Percentiles rank a stretch among this genome's conserved stretches.
Evolutionary conservation across 768 basidiomycete genomes (phyloP).

Genomic region (Roridomyces roridus): DNA sequence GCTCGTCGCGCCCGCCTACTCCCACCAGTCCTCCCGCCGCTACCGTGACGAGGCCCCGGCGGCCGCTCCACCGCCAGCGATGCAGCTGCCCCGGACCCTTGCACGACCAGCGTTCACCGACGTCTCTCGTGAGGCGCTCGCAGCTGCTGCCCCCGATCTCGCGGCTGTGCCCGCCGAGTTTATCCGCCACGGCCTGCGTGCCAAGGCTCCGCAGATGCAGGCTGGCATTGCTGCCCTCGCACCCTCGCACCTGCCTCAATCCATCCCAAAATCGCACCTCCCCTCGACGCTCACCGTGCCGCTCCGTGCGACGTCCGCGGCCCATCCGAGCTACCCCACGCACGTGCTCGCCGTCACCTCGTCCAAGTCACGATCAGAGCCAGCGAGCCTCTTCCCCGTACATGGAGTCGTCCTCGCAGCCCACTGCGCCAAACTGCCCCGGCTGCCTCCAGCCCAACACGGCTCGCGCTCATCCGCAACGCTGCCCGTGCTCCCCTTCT

Average conservation of each 20-base stretch:
- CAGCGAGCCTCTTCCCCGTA: conserved; percentile 59
- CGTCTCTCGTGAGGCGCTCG: no score
- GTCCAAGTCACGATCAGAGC: conserved; percentile 21
- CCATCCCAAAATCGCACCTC: conserved; percentile 37
- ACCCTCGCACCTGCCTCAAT: conserved; percentile 36
- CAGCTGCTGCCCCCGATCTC: conserved; percentile 56
- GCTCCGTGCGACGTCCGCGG: neutral
- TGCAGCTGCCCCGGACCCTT: conserved; percentile 58
- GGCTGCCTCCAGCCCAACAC: conserved; percentile 45
- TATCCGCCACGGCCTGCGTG: conserved; percentile 54
- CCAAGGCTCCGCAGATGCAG: conserved; percentile 29
- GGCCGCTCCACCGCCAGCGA: no score
- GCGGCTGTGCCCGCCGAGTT: conserved; percentile 56
- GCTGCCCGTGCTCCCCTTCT: conserved; percentile 39
- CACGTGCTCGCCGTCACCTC: conserved; percentile 59
- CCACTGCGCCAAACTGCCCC: conserved; percentile 66
- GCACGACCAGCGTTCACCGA: conserved; percentile 54
- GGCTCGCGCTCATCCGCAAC: conserved; percentile 30
- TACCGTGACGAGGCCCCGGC: no score
- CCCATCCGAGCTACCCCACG: conserved; percentile 33
- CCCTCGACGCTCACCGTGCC: conserved; percentile 36
- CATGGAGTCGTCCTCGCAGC: conserved; percentile 76
- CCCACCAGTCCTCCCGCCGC: no score
- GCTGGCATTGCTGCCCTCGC: conserved; percentile 33
- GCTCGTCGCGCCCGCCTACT: no score